Evolutionary conservation across 192 early-diverging fungal species (phyloP), one percentile per base, ranked within the genome.

Genomic region (Gonapodya sp.): DNA sequence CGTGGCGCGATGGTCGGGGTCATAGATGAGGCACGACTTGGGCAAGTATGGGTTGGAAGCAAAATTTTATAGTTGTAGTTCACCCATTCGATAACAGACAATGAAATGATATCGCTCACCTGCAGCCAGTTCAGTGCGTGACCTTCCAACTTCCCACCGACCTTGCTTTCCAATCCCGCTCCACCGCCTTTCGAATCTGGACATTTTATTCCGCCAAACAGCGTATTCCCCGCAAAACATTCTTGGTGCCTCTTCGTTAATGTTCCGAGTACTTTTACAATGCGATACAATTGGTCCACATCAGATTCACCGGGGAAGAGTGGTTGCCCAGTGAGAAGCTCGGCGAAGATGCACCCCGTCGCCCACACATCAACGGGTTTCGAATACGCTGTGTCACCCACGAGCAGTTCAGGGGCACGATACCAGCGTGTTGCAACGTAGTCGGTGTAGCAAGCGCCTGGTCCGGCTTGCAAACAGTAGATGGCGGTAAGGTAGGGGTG

Each of bases 381-480:
- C 31, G 35, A 73, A 14, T 81, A 79, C 31, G 35, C 75, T 0
- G 80, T 73, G 35, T 81, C 64, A 0, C 80, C 80, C 1, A 73
- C 80, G 1, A 91, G 82, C 18, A 91, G 84, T 75, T 91, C 90
- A 1, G 90, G 90, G 1, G 90, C 86, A 0, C 90, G 84, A 79
- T 91, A 91, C 90, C 90, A 91, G 8, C 90, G 80, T 0, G 90
- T 91, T 37, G 90, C 90, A 1, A 91, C 90, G 81, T 91, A 91
- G 81, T 91, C 90, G 24, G 90, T 91, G 83, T 91, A 91, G 73
- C 91, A 91, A 73, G 90, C 90, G 24, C 90, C 90, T 0, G 90
- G 90, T 35, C 90, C 90, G 1, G 88, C 90, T 90, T 77, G 32
- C 18, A 35, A 1, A 18, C 31, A 0, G 0, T 79, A 36, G 72